A percentile compares a stretch with the other conserved stretches of the same genome.
Evolutionary conservation across 2,329 filamentous ascomycete species (phyloP).

Genomic region (Microdochium bolleyi): DNA sequence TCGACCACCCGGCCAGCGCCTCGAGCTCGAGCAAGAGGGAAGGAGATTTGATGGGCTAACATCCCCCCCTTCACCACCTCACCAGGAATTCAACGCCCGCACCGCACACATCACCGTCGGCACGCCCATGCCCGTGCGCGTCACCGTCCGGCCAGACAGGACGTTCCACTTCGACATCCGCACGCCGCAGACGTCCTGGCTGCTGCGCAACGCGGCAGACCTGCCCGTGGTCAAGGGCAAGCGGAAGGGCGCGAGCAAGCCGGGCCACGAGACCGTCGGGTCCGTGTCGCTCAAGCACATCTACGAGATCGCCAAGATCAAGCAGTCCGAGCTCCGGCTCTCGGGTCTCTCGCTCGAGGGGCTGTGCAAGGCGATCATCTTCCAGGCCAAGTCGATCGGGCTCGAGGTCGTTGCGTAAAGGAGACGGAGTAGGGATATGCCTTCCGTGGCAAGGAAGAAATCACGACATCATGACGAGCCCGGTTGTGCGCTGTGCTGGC

Average conservation of each 20-base stretch:
- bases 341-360: constrained; percentile 65
- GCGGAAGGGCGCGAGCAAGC: constrained; percentile 67
- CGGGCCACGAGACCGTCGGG: constrained; percentile 72
- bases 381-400: constrained; percentile 68
- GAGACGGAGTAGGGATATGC: background rate
- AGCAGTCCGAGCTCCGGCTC: constrained; percentile 68
- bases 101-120: constrained; percentile 77
- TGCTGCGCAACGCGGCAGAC: constrained; percentile 77
- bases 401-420: constrained; percentile 58
- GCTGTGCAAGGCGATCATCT: constrained; percentile 66
- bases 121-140: constrained; percentile 81
- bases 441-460: background rate
- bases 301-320: constrained; percentile 96
- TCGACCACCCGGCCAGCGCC: no score
- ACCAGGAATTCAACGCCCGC: constrained; percentile 90
- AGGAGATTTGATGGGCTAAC: no score
- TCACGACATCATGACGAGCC: background rate
- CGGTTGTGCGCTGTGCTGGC: no score
- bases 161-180: constrained; percentile 89
- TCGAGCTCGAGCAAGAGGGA: no score
- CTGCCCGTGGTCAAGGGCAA: constrained; percentile 69
- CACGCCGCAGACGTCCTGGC: constrained; percentile 87
- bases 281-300: constrained; percentile 89
- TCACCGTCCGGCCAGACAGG: constrained; percentile 87
- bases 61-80: background rate